Evolutionary conservation across 2,329 filamentous ascomycete genomes (phyloP).

Genomic region (Stachybotrys chartarum): DNA sequence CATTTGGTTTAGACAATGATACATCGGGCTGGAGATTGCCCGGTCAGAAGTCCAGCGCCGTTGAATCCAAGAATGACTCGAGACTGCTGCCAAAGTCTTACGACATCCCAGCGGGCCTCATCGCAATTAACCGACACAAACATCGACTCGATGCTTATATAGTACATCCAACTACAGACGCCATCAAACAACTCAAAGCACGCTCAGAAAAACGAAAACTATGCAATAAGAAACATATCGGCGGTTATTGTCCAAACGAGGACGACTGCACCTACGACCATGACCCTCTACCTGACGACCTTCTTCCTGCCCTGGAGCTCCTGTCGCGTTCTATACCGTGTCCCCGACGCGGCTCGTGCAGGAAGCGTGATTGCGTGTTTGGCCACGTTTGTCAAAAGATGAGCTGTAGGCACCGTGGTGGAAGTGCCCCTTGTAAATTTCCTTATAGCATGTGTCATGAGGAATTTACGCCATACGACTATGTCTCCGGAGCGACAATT

Average conservation of each 20-base stretch:
- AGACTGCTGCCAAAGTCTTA: constrained; percentile 7
- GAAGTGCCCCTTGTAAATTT: constrained; percentile 11
- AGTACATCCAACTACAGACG: constrained; percentile 1
- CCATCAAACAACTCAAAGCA: constrained; percentile 7
- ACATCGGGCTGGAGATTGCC: not conserved
- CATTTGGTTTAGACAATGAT: not conserved
- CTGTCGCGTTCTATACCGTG: constrained; percentile 12
- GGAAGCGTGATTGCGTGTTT: constrained; percentile 8
- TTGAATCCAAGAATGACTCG: constrained; percentile 4
- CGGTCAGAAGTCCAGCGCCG: not conserved
- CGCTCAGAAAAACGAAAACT: constrained; percentile 8
- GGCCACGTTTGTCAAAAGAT: constrained; percentile 13
- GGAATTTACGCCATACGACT: constrained; percentile 7
- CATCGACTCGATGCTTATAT: constrained; percentile 13
- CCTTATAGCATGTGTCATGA: constrained; percentile 6
- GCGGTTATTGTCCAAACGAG: constrained; percentile 8
- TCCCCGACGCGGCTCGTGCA: constrained; percentile 7
- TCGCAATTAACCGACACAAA: constrained; percentile 8
- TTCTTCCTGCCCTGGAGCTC: constrained; percentile 8
- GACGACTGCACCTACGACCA: constrained; percentile 12
- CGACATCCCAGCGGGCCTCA: constrained; percentile 7
- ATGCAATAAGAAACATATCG: constrained; percentile 13
- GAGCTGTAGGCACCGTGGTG: constrained; percentile 11
- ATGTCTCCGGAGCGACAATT: not conserved
- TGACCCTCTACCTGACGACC: constrained; percentile 7